phyloP scores from a whole-genome alignment of 2,329 filamentous ascomycete genomes.

The Paraconiothyrium brasiliense region DNA sequence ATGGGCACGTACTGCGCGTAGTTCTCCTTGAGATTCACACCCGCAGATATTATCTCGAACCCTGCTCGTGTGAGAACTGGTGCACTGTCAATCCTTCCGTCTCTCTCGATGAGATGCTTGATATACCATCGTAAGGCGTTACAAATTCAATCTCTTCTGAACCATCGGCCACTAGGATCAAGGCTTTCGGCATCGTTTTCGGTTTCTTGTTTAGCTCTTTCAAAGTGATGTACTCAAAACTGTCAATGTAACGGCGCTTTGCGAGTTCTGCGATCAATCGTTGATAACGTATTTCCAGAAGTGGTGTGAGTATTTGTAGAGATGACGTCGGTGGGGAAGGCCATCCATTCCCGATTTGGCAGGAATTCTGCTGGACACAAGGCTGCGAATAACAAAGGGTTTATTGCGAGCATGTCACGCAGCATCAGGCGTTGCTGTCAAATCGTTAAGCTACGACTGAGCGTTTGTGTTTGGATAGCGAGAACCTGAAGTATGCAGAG shows the following conservation, averaged over 20 bases:
- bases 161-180: slow-evolving; percentile 52
- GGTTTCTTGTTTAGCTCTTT: not conserved
- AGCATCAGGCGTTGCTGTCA: too few species aligned
- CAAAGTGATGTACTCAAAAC: not conserved
- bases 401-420: too few species aligned
- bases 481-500: not conserved
- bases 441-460: not conserved
- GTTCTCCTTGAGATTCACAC: slow-evolving; percentile 43
- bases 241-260: not conserved
- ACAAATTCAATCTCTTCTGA: slow-evolving; percentile 55
- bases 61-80: slow-evolving; percentile 51
- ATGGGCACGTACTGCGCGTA: slow-evolving; percentile 40
- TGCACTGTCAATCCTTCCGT: not conserved
- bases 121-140: slow-evolving; percentile 51
- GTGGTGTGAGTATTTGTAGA: not conserved
- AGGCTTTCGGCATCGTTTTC: slow-evolving; percentile 42
- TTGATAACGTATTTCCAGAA: not conserved
- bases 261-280: not conserved
- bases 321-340: slow-evolving; percentile 14
- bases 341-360: not conserved
- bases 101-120: not conserved
- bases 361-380: not conserved
- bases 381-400: not conserved
- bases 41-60: slow-evolving; percentile 47
- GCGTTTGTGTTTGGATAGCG: not conserved